Evolutionary conservation across 768 basidiomycete species (phyloP), one percentile per base, ranked within the genome.

Genomic region (Tulasnella sp.): DNA sequence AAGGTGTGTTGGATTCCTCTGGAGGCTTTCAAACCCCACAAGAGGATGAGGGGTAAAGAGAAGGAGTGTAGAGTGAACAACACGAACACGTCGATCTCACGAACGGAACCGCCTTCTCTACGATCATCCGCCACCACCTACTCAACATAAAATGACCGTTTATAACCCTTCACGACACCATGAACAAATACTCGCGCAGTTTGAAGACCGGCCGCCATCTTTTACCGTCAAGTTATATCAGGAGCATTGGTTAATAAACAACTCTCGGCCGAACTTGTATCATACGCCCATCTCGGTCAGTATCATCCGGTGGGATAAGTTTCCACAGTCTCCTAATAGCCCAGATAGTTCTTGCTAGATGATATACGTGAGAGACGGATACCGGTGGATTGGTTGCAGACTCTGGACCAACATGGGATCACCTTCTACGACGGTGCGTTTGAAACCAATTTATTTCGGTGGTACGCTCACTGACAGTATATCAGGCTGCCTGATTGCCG

Each of bases 171-270:
- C 49, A 9, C 49, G 49, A 42, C 38, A 29, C 2, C 24, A 62
- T 25, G 62, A 62, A 25, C 60, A 53, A 38, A 24, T 62, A 17
- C 50, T 62, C 17, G 52, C 15, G 10, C 29, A 45, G n/a, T 49
- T 48, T 46, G 50, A 29, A n/a, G 48, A 53, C 12, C n/a, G 27
- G 12, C 78, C 80, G 1, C 81, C 88, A 1, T 92, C 89, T 15
- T 87, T 92, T 68, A 79, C 83, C 9, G 79, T 92, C 3, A 82
- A 88, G 65, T 75, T 92, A 44, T 77, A 87, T 70, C 76, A 80
- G 24, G 89, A 90, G 66, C 75, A 87, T 68, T 92, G 89, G 89
- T 79, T 81, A 2, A 75, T 92, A 49, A 91, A 91, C 67, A 82
- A 79, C 60, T 61, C 61, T 30, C 31, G 61, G n/a, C 62, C 44